phyloP scores from a whole-genome alignment of 306 rosid species.

The Carpinus viminea region DNA sequence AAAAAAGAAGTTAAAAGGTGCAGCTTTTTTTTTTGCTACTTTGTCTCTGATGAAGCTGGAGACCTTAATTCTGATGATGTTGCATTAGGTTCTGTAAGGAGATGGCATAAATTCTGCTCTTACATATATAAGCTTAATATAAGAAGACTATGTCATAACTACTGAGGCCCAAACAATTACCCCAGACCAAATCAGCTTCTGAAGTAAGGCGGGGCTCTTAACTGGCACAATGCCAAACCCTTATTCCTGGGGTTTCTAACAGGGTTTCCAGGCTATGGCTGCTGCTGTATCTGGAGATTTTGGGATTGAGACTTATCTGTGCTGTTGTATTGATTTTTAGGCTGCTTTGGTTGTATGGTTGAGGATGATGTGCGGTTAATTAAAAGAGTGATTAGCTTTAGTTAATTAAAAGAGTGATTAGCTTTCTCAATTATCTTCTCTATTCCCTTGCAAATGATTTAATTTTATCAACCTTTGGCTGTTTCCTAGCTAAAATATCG shows the following conservation, averaged over 20 bases:
- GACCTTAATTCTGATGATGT: neutral
- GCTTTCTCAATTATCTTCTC: neutral
- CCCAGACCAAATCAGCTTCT: neutral
- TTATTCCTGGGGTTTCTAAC: neutral
- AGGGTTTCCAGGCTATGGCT: neutral
- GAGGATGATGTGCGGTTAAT: neutral
- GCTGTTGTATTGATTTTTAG: neutral
- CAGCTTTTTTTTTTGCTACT: neutral
- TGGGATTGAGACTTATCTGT: neutral
- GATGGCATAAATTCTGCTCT: neutral
- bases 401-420: neutral
- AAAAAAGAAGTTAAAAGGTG: neutral
- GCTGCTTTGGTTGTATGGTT: neutral
- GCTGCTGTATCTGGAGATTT: neutral
- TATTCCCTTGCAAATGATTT: neutral
- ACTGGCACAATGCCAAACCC: neutral
- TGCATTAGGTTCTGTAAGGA: neutral
- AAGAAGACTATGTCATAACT: neutral
- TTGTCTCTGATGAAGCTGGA: neutral
- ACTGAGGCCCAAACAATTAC: neutral
- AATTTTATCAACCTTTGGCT: neutral
- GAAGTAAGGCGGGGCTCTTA: neutral
- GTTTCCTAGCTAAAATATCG: neutral
- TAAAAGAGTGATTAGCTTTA: neutral
- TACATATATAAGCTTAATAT: too few species aligned